phyloP scores from a whole-genome alignment of 1,284 basidiomycete genomes.

The Rhodotorula sp. region DNA sequence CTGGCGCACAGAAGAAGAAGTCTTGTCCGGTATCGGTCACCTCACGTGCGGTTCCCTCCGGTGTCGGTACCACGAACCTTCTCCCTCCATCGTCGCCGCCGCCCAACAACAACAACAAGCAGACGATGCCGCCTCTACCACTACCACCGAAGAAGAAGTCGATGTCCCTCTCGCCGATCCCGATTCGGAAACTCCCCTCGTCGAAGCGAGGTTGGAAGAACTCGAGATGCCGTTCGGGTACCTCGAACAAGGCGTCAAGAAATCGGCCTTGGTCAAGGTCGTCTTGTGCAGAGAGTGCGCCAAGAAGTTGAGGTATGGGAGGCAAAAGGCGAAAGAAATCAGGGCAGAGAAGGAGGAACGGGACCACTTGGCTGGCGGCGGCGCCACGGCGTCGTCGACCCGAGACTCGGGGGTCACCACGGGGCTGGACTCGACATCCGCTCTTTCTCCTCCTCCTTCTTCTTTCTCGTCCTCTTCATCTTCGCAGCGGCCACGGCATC shows the following conservation, averaged over 20 bases:
- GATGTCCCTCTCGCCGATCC: constrained; percentile 16
- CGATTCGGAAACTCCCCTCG: constrained; percentile 37
- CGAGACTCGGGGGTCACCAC: too few species aligned
- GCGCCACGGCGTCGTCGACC: too few species aligned
- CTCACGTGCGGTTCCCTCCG: constrained; percentile 78
- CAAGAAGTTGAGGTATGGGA: constrained; percentile 75
- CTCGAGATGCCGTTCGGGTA: constrained; percentile 87
- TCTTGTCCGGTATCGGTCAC: constrained; percentile 69
- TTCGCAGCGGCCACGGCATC: too few species aligned
- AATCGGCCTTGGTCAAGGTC: constrained; percentile 81
- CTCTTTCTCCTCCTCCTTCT: too few species aligned
- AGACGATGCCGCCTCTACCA: constrained; percentile 52
- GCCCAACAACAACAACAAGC: constrained; percentile 43
- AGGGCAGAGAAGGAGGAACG: background rate
- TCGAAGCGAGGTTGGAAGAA: constrained; percentile 26
- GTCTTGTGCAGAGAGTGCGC: constrained; percentile 74
- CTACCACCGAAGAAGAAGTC: constrained; percentile 47
- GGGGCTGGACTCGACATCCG: too few species aligned
- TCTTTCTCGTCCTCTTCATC: too few species aligned
- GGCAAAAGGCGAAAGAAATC: constrained; percentile 39
- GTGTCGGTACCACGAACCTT: constrained; percentile 63
- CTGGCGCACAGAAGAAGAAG: constrained; percentile 87
- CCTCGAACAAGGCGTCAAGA: constrained; percentile 68
- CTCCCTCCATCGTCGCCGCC: constrained; percentile 7
- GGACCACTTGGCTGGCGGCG: too few species aligned